Evolutionary conservation across 352 stramenopile genomes (phyloP).

Genomic region (Phytophthora quininea): DNA sequence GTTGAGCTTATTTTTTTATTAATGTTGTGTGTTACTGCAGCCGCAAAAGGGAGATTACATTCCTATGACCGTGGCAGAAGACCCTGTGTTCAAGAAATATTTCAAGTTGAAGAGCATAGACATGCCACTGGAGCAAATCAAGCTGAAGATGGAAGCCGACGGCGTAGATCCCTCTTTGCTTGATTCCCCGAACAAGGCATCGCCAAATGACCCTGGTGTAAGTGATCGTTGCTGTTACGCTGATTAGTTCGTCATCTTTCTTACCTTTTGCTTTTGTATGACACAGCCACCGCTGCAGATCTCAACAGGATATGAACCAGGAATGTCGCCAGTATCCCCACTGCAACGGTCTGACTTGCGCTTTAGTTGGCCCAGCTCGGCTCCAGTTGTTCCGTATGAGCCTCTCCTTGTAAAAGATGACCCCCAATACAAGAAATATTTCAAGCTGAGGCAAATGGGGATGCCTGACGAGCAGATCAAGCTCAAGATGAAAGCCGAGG

Average conservation of each 20-base stretch:
- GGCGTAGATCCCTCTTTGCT: slow-evolving; percentile 71
- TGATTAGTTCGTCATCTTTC: not conserved
- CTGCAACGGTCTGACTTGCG: slow-evolving; percentile 12
- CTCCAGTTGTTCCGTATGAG: slow-evolving; percentile 55
- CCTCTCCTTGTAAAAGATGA: slow-evolving; percentile 82
- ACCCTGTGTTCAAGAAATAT: slow-evolving; percentile 84
- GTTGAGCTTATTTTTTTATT: not conserved
- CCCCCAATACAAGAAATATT: slow-evolving; percentile 77
- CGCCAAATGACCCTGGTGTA: slow-evolving; percentile 83
- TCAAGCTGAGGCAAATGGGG: slow-evolving; percentile 83
- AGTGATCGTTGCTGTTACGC: slow-evolving; percentile 19
- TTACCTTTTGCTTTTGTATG: too few species aligned
- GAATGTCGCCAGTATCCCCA: slow-evolving; percentile 24
- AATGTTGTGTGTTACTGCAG: slow-evolving; percentile 23
- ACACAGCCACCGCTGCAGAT: slow-evolving; percentile 40
- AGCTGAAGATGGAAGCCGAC: slow-evolving; percentile 87
- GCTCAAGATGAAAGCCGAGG: slow-evolving; percentile 81
- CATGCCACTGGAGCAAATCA: slow-evolving; percentile 86
- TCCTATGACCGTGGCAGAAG: slow-evolving; percentile 73
- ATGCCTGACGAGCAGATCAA: slow-evolving; percentile 86
- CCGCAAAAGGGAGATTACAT: slow-evolving; percentile 70
- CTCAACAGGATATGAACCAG: slow-evolving; percentile 18
- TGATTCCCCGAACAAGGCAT: slow-evolving; percentile 64
- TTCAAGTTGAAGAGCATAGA: slow-evolving; percentile 88
- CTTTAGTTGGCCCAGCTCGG: slow-evolving; percentile 33